Conservation (phyloP, 495 filamentous ascomycete genomes). For the Aspergillus nidulans region DNA sequence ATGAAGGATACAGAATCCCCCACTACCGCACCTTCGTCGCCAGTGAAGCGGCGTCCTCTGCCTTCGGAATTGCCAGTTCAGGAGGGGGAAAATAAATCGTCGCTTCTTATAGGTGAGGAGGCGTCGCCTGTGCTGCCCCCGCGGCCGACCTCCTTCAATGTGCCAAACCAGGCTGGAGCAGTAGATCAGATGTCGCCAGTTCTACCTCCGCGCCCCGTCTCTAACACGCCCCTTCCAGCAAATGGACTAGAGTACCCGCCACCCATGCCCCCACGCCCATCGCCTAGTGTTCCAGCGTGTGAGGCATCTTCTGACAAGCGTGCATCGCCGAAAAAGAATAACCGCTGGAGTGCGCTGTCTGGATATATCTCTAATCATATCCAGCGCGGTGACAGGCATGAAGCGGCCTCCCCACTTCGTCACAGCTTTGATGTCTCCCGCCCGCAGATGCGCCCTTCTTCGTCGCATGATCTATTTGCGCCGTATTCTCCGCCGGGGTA, state of each 20-base stretch:
- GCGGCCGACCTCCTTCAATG: no score
- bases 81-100: conserved; percentile 1
- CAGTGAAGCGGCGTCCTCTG: conserved; percentile 2
- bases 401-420: conserved; percentile 21
- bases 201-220: not conserved
- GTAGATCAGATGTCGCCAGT: no score
- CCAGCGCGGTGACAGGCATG: conserved; percentile 22
- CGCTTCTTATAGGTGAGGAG: not conserved
- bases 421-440: conserved; percentile 34
- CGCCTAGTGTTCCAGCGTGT: conserved; percentile 30
- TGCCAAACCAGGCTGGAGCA: no score
- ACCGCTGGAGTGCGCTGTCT: conserved; percentile 34
- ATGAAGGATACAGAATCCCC: conserved; percentile 10
- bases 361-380: conserved; percentile 22
- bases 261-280: conserved; percentile 19
- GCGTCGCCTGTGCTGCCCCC: not conserved
- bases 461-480: conserved; percentile 18
- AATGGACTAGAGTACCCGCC: not conserved
- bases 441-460: conserved; percentile 30
- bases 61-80: conserved; percentile 15
- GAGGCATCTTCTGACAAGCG: conserved; percentile 15
- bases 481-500: conserved; percentile 17
- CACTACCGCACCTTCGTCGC: conserved; percentile 11
- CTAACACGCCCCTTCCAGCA: not conserved
- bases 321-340: conserved; percentile 16